Base-by-base conservation (phyloP, 1,284 basidiomycete species). In the Cutaneotrichosporon mucoides region DNA sequence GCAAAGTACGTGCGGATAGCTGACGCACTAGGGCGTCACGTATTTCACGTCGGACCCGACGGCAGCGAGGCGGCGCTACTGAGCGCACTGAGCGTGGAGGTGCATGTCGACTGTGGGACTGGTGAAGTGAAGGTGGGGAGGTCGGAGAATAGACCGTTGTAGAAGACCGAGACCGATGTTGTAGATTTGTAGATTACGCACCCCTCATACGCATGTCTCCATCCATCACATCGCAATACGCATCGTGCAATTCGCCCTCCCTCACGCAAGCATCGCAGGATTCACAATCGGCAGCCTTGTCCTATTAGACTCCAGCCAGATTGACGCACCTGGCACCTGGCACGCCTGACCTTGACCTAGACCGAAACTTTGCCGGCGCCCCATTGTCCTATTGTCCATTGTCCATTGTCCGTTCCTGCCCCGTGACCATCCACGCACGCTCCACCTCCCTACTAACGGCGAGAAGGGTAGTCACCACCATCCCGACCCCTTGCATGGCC, bases 1-100 rank as follows among this genome's bases (percentile, higher is more conserved):
- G n/a, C n/a, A n/a, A n/a, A n/a, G n/a, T n/a, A n/a, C n/a, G n/a
- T n/a, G n/a, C n/a, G n/a, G n/a, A n/a, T n/a, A n/a, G n/a, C n/a
- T 59, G 49, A 58, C 45, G n/a, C 24, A 33, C 56, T 48, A 76
- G 75, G 69, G 72, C 24, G 69, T 77, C 42, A 67, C 71, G 2
- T 76, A 69, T 52, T 77, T 69, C 44, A 72, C 70, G 11, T 63
- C 66, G 34, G 73, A 75, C 57, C 71, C 72, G 6, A 75, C 73
- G 0, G 70, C 68, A 7, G 65, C 67, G 37, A 61, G 73, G 38
- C 59, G 68, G 38, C 69, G 62, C 47, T 70, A 57, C 36, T 41
- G 45, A 46, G 12, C 13, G 9, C 12, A 9, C 38, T 2, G 38
- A 40, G 38, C 38, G 38, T 16, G 43, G 35, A 24, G 43, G 24